A percentile compares a stretch with the other conserved stretches of the same genome.
Conservation (phyloP, 371 early-diverging fungal genomes). For the Cokeromyces recurvatus region DNA sequence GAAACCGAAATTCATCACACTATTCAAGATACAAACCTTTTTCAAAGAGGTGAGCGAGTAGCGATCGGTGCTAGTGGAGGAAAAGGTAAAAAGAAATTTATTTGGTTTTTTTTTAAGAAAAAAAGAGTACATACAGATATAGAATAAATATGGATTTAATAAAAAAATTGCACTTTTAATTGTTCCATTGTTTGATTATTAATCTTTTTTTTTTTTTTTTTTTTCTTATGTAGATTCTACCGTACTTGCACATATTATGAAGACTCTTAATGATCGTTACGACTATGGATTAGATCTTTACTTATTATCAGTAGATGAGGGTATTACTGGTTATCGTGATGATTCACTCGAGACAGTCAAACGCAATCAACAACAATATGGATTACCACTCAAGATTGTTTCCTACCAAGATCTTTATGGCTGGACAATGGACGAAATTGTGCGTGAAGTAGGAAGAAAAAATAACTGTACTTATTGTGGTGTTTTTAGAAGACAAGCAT, state of each 20-base stretch:
- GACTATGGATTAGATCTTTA: constrained; percentile 92
- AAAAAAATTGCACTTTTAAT: too few species aligned
- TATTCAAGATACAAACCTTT: constrained; percentile 80
- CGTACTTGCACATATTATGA: constrained; percentile 96
- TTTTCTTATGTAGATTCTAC: constrained; percentile 81
- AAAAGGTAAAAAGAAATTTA: constrained; percentile 85
- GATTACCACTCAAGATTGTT: constrained; percentile 90
- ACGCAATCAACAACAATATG: constrained; percentile 92
- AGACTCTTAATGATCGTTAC: constrained; percentile 92
- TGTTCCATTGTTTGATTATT: too few species aligned
- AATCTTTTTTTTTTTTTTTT: neutral
- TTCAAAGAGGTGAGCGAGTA: constrained; percentile 86
- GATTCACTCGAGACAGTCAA: constrained; percentile 98
- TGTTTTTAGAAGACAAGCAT: constrained; percentile 97
- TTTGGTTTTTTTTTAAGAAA: neutral
- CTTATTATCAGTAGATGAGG: constrained; percentile 98
- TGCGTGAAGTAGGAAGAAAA: constrained; percentile 91
- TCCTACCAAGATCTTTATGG: constrained; percentile 96
- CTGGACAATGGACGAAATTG: constrained; percentile 99
- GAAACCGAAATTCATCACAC: constrained; percentile 98
- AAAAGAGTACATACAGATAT: neutral
- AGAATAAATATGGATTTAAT: neutral
- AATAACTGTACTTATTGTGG: constrained; percentile 99
- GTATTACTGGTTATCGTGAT: constrained; percentile 99
- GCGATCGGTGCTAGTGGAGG: constrained; percentile 99